A percentile compares a stretch with the other conserved stretches of the same genome.
Evolutionary conservation across 345 rosid species (phyloP).

Genomic region (Populus ilicifolia): DNA sequence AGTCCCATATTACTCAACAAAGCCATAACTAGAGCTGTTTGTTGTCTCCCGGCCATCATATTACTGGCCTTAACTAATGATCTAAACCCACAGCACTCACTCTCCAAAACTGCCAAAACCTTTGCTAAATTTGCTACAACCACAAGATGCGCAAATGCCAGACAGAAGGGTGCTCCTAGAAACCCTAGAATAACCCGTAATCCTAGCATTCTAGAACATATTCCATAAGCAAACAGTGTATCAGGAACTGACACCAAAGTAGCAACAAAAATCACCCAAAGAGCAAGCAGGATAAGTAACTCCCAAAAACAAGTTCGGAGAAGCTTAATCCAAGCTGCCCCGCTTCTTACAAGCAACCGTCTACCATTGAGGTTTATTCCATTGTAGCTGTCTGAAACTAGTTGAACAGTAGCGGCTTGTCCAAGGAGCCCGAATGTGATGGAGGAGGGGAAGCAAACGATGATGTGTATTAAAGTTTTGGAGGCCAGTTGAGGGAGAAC

Average conservation of each 20-base stretch:
- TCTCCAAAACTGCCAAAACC: constrained; percentile 19
- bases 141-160: constrained; percentile 28
- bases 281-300: constrained; percentile 15
- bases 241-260: constrained; percentile 12
- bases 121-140: constrained; percentile 26
- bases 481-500: constrained; percentile 10
- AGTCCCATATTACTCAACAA: constrained; percentile 21
- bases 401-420: constrained; percentile 28
- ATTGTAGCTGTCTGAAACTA: constrained; percentile 32
- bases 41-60: constrained; percentile 23
- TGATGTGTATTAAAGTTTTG: constrained; percentile 20
- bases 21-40: constrained; percentile 26
- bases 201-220: constrained; percentile 8
- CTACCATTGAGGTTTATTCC: constrained; percentile 25
- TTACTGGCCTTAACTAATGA: constrained; percentile 28
- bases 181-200: constrained; percentile 13
- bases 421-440: constrained; percentile 28
- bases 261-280: constrained; percentile 14
- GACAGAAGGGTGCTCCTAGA: constrained; percentile 29
- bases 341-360: constrained; percentile 20
- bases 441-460: constrained; percentile 30
- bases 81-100: constrained; percentile 25
- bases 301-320: constrained; percentile 30
- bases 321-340: constrained; percentile 29
- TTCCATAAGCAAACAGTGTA: constrained; percentile 2